A percentile compares a stretch with the other conserved stretches of the same genome.
Conservation (phyloP, 768 basidiomycete species). For the Rhizopogon roseolus region DNA sequence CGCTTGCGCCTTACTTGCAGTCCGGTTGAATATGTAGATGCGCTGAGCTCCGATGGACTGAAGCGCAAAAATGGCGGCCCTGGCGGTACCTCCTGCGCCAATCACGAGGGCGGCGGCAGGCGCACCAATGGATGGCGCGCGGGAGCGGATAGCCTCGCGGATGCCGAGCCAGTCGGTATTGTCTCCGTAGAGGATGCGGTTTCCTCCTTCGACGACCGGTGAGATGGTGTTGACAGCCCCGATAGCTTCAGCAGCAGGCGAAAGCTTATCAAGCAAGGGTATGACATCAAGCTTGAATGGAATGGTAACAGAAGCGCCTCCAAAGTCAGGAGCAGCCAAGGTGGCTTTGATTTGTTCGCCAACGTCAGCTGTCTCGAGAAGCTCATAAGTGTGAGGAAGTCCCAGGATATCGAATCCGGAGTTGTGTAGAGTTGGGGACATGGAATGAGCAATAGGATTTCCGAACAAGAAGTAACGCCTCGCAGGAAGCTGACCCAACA, state of each 20-base stretch:
- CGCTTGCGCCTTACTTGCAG: slow-evolving; percentile 62
- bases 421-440: slow-evolving; percentile 93
- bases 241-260: slow-evolving; percentile 77
- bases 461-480: slow-evolving; percentile 86
- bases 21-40: slow-evolving; percentile 90
- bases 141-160: slow-evolving; percentile 44
- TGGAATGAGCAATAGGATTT: slow-evolving; percentile 80
- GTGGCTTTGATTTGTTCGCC: slow-evolving; percentile 60
- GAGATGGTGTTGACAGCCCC: slow-evolving; percentile 96
- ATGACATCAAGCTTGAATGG: slow-evolving; percentile 93
- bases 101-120: slow-evolving; percentile 69
- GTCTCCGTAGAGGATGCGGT: slow-evolving; percentile 69
- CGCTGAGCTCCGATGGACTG: slow-evolving; percentile 57
- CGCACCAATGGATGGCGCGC: slow-evolving; percentile 31
- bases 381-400: slow-evolving; percentile 74
- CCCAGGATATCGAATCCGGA: slow-evolving; percentile 78
- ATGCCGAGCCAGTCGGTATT: slow-evolving; percentile 98
- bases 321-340: slow-evolving; percentile 68
- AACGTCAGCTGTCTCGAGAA: slow-evolving; percentile 70
- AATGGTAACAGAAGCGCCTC: slow-evolving; percentile 95
- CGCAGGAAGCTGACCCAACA: slow-evolving; percentile 74
- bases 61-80: slow-evolving; percentile 91
- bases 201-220: slow-evolving; percentile 35
- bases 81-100: slow-evolving; percentile 92
- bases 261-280: slow-evolving; percentile 71